Evolutionary conservation across 23 red algal genomes (phyloP), one percentile per base, ranked within the genome.

Genomic region (Pyropia yezoensis): DNA sequence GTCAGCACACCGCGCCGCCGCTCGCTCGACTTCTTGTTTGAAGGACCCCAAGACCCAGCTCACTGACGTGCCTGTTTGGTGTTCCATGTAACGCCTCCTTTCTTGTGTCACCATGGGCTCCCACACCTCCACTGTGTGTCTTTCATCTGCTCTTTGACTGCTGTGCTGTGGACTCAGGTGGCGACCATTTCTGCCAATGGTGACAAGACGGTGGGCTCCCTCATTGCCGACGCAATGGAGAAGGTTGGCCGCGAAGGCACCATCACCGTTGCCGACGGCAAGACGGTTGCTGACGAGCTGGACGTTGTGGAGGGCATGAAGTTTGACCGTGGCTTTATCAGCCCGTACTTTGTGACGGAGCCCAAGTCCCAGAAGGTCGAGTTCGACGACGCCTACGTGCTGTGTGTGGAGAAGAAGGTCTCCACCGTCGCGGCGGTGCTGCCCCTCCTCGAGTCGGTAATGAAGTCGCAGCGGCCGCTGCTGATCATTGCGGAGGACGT

Each of bases 401-500:
- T 96, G 17, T 33, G 57, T 27, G 92, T 88, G 27, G 92, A 96
- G 61, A 96, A 96, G 72, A 96, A 96, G 54, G 75, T 96, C 23
- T 83, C 76, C 32, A 88, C 78, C 21, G 74, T 90, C 1, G 73
- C 83, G 52, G 77, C 84, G 18, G 75, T 96, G 49, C 76, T 96
- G 22, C 85, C 85, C 18, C 66, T 96, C 64, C 70, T 96, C 21
- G 92, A 96, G 72, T 70, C 63, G 47, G 79, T 96, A 11, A 80
- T 90, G 75, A 82, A 88, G 69, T 78, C 79, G 20, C 85, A 85
- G 57, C 71, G 85, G 18, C 92, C 83, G 56, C 73, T 96, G 22
- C 65, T 96, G 25, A 96, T 96, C 54, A 83, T 96, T 64, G 92
- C 92, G n/a, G 92, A 96, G 59, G 92, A 96, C 70, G 92, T 96